These are phyloP conservation scores for Typha latifolia DNA, from an alignment of 176 grass and related monocot genomes.

Conservation along the genomic window DNA sequence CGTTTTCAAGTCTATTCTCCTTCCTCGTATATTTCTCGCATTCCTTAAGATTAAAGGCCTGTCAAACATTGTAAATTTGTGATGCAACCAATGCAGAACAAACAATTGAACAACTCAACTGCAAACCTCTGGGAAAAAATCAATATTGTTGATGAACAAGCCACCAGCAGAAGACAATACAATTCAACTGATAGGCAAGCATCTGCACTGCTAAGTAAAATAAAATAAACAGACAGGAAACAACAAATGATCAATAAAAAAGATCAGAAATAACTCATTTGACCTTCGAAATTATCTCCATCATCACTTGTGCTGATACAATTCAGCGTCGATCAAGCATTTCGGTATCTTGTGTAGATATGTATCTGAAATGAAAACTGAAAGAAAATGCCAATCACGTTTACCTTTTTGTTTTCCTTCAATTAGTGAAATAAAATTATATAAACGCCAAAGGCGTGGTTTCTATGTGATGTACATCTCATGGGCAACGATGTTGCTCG, in stretches of 20 bases:
- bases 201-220: background rate
- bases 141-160: background rate
- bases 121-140: too few species aligned
- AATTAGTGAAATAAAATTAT: background rate
- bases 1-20: conserved; percentile 79
- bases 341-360: too few species aligned
- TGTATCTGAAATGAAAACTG: too few species aligned
- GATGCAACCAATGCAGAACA: too few species aligned
- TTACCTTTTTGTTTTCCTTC: background rate
- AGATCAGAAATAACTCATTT: conserved; percentile 26
- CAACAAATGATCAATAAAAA: background rate
- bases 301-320: conserved; percentile 77
- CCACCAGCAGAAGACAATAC: background rate
- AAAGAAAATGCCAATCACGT: background rate
- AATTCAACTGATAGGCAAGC: background rate
- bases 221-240: background rate
- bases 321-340: too few species aligned
- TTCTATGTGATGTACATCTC: background rate
- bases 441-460: background rate
- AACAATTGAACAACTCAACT: too few species aligned
- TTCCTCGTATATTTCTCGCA: conserved; percentile 70
- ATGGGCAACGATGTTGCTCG: too few species aligned
- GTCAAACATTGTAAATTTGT: too few species aligned
- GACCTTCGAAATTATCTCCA: conserved; percentile 87
- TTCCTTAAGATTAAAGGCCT: too few species aligned